These are phyloP conservation scores for Mycena haematopus DNA, from an alignment of 768 basidiomycete genomes.

Conservation along the genomic window DNA sequence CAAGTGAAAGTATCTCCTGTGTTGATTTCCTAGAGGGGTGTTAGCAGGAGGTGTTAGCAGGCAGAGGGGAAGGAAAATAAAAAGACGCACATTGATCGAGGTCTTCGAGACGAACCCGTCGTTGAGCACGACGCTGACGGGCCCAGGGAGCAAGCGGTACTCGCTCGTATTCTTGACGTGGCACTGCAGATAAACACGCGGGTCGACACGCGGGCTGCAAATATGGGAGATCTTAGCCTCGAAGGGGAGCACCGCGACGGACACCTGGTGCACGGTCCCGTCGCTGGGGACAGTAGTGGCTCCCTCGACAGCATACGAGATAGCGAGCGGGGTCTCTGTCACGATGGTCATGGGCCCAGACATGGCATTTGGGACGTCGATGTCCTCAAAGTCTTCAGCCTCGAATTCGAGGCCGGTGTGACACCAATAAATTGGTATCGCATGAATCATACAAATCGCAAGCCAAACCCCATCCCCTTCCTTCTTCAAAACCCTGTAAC, in stretches of 20 bases:
- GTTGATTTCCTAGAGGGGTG: slow-evolving; percentile 48
- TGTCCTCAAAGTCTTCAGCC: slow-evolving; percentile 40
- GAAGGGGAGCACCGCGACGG: slow-evolving; percentile 56
- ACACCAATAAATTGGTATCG: too few relatives aligned
- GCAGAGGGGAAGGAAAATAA: slow-evolving; percentile 2
- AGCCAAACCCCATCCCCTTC: too few relatives aligned
- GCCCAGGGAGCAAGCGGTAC: slow-evolving; percentile 60
- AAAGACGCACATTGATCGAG: slow-evolving; percentile 44
- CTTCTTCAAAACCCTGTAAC: too few relatives aligned
- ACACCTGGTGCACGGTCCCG: slow-evolving; percentile 59
- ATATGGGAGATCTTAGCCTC: slow-evolving; percentile 53
- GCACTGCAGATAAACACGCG: slow-evolving; percentile 59
- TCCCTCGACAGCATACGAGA: slow-evolving; percentile 58
- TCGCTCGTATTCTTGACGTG: slow-evolving; percentile 64
- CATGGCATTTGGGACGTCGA: slow-evolving; percentile 32
- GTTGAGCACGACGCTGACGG: slow-evolving; percentile 61
- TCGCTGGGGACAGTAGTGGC: slow-evolving; percentile 59
- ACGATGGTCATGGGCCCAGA: slow-evolving; percentile 51
- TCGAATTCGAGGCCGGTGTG: neutral
- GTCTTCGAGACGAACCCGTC: slow-evolving; percentile 65
- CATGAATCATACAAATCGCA: too few relatives aligned
- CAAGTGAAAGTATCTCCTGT: slow-evolving; percentile 59
- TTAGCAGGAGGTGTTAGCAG: slow-evolving; percentile 9
- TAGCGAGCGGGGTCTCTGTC: slow-evolving; percentile 57
- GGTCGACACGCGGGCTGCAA: slow-evolving; percentile 54